A percentile compares a stretch with the other conserved stretches of the same genome.
Evolutionary conservation across 306 rosid genomes (phyloP).

Genomic region (Heteromeles arbutifolia): DNA sequence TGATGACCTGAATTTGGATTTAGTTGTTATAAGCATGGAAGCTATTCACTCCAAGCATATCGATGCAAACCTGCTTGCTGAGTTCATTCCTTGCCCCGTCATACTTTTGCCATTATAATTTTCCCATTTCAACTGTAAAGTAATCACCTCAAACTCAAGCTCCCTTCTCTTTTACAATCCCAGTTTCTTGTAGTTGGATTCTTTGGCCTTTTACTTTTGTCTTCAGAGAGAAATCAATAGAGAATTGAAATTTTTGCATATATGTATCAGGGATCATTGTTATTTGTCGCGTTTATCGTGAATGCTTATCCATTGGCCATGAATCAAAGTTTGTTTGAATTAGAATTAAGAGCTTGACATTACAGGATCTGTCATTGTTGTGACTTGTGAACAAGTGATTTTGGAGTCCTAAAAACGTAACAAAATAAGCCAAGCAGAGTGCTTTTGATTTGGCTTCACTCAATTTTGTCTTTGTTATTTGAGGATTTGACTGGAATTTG

Average conservation of each 20-base stretch:
- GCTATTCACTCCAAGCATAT: conserved; percentile 91
- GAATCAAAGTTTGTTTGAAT: neutral
- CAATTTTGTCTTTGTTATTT: no score
- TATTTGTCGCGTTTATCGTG: neutral
- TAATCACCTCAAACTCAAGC: neutral
- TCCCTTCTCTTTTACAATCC: neutral
- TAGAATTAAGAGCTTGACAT: neutral
- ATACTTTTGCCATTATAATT: conserved; percentile 70
- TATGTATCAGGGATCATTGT: neutral
- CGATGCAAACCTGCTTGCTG: conserved; percentile 90
- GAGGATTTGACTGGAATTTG: no score
- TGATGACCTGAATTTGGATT: conserved; percentile 82
- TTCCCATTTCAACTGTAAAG: neutral
- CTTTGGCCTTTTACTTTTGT: neutral
- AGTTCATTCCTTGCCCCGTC: conserved; percentile 89
- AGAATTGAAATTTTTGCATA: neutral
- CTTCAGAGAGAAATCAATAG: neutral
- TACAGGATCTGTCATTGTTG: neutral
- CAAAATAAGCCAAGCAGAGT: no score
- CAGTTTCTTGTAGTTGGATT: neutral
- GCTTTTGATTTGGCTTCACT: no score
- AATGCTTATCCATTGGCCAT: neutral
- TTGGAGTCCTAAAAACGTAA: no score
- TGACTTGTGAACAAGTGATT: no score
- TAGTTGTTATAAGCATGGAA: conserved; percentile 92